Conservation (phyloP, 2,329 filamentous ascomycete species). For the Epichloe typhina region DNA sequence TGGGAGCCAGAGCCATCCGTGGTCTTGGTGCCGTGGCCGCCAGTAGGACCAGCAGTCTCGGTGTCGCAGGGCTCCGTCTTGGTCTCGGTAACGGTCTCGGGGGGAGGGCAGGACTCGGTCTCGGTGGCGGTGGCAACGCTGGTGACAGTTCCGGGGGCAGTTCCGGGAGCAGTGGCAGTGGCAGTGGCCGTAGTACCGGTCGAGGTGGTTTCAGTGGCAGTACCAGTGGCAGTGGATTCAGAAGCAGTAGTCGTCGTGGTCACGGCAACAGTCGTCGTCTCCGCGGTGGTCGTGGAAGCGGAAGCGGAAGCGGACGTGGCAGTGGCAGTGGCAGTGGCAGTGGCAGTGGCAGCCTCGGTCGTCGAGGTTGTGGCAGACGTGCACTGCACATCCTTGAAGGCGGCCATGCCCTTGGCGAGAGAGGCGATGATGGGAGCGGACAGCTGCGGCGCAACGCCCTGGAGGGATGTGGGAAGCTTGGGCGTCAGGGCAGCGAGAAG, state of each 20-base stretch:
- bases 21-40: not conserved
- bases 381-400: constrained; percentile 2
- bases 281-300: not conserved
- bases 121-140: not conserved
- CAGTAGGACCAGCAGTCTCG: not conserved
- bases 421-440: not conserved
- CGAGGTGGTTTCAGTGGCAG: not conserved
- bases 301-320: too few relatives aligned
- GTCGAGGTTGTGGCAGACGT: not conserved
- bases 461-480: not conserved
- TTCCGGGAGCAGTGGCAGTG: not conserved
- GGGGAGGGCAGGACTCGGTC: not conserved
- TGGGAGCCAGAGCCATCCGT: not conserved
- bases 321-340: not conserved
- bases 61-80: not conserved
- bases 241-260: not conserved
- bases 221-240: not conserved
- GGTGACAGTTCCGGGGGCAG: not conserved
- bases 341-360: not conserved
- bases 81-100: not conserved
- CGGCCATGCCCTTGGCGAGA: not conserved
- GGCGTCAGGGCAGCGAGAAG: not conserved
- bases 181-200: not conserved
- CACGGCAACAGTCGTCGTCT: too few relatives aligned
- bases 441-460: not conserved